A percentile compares a stretch with the other conserved stretches of the same genome.
These are phyloP conservation scores for Candida suzukii DNA, from an alignment of 805 yeast genomes.

Conservation along the genomic window DNA sequence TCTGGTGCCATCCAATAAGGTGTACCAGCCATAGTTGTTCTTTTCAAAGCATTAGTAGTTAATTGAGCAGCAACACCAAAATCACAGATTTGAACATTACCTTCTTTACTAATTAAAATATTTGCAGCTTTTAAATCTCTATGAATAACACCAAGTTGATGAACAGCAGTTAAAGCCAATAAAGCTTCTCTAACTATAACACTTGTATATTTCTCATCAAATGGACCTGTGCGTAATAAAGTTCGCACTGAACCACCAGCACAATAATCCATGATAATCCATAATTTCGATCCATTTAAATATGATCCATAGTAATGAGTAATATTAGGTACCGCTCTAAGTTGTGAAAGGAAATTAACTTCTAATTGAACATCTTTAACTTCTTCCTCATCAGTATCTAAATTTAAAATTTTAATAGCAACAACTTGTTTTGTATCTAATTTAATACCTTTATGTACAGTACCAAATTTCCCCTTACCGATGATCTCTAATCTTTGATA, in stretches of 20 bases:
- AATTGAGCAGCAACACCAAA: slow-evolving; percentile 97
- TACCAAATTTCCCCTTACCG: slow-evolving; percentile 96
- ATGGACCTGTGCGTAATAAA: slow-evolving; percentile 73
- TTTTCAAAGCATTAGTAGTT: slow-evolving; percentile 62
- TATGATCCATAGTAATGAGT: slow-evolving; percentile 87
- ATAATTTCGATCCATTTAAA: slow-evolving; percentile 58
- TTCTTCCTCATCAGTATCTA: slow-evolving; percentile 92
- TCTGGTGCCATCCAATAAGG: slow-evolving; percentile 99
- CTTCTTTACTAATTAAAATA: slow-evolving; percentile 75
- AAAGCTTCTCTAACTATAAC: slow-evolving; percentile 81
- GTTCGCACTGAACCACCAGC: slow-evolving; percentile 95
- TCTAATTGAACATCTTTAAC: slow-evolving; percentile 93
- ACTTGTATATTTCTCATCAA: slow-evolving; percentile 79
- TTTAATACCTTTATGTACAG: slow-evolving; percentile 83
- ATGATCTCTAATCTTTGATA: slow-evolving; percentile 84
- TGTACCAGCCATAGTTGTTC: slow-evolving; percentile 94
- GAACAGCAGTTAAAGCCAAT: slow-evolving; percentile 73
- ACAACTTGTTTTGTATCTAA: slow-evolving; percentile 67
- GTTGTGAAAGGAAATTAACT: slow-evolving; percentile 74
- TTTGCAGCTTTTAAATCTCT: slow-evolving; percentile 97
- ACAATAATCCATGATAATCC: slow-evolving; percentile 92
- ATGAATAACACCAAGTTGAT: slow-evolving; percentile 86
- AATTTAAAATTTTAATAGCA: slow-evolving; percentile 87
- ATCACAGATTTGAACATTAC: slow-evolving; percentile 87
- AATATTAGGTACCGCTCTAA: slow-evolving; percentile 83